Evolutionary conservation across 2,329 filamentous ascomycete species (phyloP).

Genomic region (Alternaria sp.): DNA sequence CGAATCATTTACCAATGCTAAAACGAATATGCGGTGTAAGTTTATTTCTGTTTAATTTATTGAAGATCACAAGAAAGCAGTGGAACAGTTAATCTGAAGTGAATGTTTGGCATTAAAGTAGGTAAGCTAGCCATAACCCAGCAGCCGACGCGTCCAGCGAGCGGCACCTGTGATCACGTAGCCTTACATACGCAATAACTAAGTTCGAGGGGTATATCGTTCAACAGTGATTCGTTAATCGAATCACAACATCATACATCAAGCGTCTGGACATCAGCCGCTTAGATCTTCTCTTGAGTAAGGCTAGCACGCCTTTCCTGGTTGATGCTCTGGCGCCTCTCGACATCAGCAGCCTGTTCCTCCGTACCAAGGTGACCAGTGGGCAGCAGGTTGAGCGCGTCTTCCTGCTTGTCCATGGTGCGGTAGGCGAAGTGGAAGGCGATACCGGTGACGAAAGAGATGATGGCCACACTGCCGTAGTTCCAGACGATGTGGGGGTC

Average conservation of each 20-base stretch:
- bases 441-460: conserved; percentile 45
- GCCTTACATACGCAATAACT: conserved; percentile 1
- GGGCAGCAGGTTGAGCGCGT: conserved; percentile 50
- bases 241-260: background rate
- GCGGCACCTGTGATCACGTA: background rate
- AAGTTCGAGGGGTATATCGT: conserved; percentile 13
- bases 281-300: conserved; percentile 25
- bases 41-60: background rate
- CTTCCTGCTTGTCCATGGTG: conserved; percentile 46
- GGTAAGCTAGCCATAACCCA: background rate
- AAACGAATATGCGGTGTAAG: background rate
- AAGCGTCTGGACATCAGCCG: background rate
- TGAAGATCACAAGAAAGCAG: background rate
- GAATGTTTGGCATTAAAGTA: conserved; percentile 9
- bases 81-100: background rate
- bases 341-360: conserved; percentile 40
- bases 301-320: conserved; percentile 22
- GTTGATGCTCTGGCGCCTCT: conserved; percentile 34
- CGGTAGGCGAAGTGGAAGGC: conserved; percentile 46
- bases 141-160: background rate
- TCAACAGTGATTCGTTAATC: background rate
- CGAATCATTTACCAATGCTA: background rate
- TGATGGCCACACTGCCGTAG: conserved; percentile 48
- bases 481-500: conserved; percentile 46
- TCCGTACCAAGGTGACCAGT: conserved; percentile 46